A percentile compares a stretch with the other conserved stretches of the same genome.
phyloP scores from a whole-genome alignment of 2,329 filamentous ascomycete species.

The Pyricularia sp. region DNA sequence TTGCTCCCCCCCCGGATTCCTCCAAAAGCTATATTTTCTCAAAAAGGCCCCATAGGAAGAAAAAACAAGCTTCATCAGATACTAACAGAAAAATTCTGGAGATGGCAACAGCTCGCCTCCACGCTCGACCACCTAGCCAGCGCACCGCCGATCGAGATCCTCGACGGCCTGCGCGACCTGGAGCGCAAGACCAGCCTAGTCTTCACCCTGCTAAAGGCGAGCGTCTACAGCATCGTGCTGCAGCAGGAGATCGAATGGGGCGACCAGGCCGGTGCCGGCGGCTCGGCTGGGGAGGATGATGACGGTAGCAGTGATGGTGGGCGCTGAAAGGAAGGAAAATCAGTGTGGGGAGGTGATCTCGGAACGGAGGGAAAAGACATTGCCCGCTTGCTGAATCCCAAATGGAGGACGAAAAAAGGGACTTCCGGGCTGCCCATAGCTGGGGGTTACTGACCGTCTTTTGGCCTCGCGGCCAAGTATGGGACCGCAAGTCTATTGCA shows the following conservation, averaged over 20 bases:
- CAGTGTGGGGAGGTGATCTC: not conserved
- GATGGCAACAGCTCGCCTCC: constrained; percentile 40
- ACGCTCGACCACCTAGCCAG: constrained; percentile 55
- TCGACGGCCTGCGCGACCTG: constrained; percentile 77
- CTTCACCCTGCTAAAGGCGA: constrained; percentile 93
- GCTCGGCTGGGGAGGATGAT: not conserved
- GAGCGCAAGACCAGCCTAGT: constrained; percentile 93
- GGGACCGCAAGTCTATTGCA: not conserved
- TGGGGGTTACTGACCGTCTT: not conserved
- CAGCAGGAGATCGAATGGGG: constrained; percentile 90
- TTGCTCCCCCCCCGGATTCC: constrained; percentile 3
- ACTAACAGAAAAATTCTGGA: not conserved
- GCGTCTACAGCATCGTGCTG: constrained; percentile 96
- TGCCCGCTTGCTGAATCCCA: not conserved
- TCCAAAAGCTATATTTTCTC: not conserved
- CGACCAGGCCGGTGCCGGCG: constrained; percentile 23
- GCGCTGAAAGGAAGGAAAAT: not conserved
- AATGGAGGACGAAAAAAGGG: not conserved
- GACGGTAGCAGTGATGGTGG: not conserved
- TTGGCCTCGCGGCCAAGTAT: not conserved
- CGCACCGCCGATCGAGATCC: constrained; percentile 68
- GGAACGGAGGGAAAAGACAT: not conserved
- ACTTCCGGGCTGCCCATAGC: not conserved
- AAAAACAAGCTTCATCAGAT: not conserved
- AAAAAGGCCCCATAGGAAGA: not conserved